Percentiles rank a stretch among this genome's conserved stretches.
These are phyloP conservation scores for Myxozyma lipomycoides DNA, from an alignment of 805 yeast species.

Conservation along the genomic window DNA sequence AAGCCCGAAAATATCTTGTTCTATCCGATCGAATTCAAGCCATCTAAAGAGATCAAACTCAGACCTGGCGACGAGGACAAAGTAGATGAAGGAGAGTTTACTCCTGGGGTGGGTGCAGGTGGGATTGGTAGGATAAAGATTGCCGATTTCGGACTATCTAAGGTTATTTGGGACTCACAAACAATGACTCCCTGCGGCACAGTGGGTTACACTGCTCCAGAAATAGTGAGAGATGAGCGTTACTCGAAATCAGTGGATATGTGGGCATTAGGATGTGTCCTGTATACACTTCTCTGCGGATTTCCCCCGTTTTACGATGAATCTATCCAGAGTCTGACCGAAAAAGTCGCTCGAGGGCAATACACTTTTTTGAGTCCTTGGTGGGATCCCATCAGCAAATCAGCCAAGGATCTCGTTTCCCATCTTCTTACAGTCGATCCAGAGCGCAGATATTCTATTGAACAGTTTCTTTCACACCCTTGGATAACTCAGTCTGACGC, in stretches of 20 bases:
- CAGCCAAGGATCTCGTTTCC: constrained; percentile 67
- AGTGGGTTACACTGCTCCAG: constrained; percentile 98
- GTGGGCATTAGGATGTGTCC: constrained; percentile 98
- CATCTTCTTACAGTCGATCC: constrained; percentile 71
- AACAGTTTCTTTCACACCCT: constrained; percentile 68
- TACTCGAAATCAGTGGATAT: constrained; percentile 94
- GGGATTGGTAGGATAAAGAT: constrained; percentile 83
- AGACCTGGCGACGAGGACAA: constrained; percentile 47
- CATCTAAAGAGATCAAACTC: constrained; percentile 35
- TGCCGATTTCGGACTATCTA: constrained; percentile 94
- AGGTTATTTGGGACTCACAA: constrained; percentile 79
- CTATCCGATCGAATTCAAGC: constrained; percentile 49
- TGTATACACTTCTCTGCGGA: constrained; percentile 90
- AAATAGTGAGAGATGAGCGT: constrained; percentile 87
- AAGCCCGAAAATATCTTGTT: constrained; percentile 76
- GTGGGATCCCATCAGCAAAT: constrained; percentile 78
- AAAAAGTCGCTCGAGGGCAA: constrained; percentile 75
- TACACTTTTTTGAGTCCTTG: constrained; percentile 73
- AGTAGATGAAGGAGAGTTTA: constrained; percentile 82
- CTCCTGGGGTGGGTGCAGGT: constrained; percentile 83
- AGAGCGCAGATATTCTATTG: constrained; percentile 60
- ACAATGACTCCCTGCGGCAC: constrained; percentile 99
- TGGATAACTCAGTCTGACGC: constrained; percentile 52
- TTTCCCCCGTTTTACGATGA: constrained; percentile 97
- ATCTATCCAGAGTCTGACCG: constrained; percentile 65